phyloP scores from a whole-genome alignment of 2,329 filamentous ascomycete species.

The Paraphaeosphaeria minitans region DNA sequence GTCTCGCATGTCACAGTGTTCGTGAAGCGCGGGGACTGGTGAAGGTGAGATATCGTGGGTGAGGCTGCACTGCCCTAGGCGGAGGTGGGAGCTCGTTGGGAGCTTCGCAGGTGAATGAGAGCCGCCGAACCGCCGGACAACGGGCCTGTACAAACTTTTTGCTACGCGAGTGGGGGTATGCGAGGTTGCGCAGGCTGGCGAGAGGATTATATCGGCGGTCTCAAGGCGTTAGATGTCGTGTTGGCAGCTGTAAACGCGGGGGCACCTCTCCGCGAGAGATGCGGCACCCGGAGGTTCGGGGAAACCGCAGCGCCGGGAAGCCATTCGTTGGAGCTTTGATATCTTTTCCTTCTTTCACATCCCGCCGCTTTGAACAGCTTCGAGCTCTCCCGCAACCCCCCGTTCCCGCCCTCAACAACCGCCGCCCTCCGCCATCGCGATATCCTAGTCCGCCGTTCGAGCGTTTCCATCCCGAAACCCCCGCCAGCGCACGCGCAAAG shows the following conservation, averaged over 20 bases:
- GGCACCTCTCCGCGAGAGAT: background rate
- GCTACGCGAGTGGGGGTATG: background rate
- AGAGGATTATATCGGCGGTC: background rate
- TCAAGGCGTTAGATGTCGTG: background rate
- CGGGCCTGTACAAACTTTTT: background rate
- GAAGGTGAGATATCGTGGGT: background rate
- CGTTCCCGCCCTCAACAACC: background rate
- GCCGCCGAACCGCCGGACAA: background rate
- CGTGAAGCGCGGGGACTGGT: background rate
- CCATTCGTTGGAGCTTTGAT: background rate
- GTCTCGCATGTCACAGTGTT: background rate
- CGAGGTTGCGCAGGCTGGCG: background rate
- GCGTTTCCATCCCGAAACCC: background rate
- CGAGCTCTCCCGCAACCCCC: background rate
- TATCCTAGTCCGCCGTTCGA: background rate
- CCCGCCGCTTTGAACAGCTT: conserved; percentile 1
- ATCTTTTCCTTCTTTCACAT: background rate
- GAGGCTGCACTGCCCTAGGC: background rate
- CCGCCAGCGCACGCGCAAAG: background rate
- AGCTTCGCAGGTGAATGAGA: background rate
- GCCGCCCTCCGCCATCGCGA: background rate
- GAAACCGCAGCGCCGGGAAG: background rate
- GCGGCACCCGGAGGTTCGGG: background rate
- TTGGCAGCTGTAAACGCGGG: conserved; percentile 1
- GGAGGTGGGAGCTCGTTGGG: background rate